Percentiles rank a stretch among this genome's conserved stretches.
Conservation (phyloP, 306 rosid species). For the Prunus campanulata region DNA sequence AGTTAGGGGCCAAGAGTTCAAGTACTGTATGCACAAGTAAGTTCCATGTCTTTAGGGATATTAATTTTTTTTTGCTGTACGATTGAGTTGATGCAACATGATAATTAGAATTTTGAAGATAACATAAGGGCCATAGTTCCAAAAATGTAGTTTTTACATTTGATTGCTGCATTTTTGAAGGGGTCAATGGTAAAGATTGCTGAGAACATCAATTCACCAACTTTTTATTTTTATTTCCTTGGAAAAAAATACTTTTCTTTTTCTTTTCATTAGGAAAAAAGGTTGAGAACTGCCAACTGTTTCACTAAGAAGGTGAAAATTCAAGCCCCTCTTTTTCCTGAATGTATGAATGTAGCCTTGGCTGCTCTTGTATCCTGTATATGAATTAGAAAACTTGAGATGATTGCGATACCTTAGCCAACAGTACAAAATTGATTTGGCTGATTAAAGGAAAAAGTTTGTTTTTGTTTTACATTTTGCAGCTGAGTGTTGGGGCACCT, state of each 20-base stretch:
- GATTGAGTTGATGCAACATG: not conserved
- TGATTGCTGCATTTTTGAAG: not conserved
- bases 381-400: not conserved
- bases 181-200: not conserved
- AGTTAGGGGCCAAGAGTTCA: conserved; percentile 73
- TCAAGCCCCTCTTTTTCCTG: not conserved
- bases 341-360: not conserved
- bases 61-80: not conserved
- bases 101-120: not conserved
- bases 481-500: not conserved
- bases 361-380: not conserved
- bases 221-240: not conserved
- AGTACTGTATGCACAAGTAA: conserved; percentile 86
- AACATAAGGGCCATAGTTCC: not conserved
- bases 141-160: not conserved
- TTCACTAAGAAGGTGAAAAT: not conserved
- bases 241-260: not conserved
- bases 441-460: not conserved
- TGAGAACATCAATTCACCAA: not conserved
- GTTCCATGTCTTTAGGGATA: conserved; percentile 18
- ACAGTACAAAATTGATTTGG: not conserved
- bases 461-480: not conserved
- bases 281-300: not conserved
- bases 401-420: not conserved
- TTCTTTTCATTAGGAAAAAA: not conserved